These are phyloP conservation scores for Neurospora sp. DNA, from an alignment of 495 filamentous ascomycete species.

Conservation along the genomic window DNA sequence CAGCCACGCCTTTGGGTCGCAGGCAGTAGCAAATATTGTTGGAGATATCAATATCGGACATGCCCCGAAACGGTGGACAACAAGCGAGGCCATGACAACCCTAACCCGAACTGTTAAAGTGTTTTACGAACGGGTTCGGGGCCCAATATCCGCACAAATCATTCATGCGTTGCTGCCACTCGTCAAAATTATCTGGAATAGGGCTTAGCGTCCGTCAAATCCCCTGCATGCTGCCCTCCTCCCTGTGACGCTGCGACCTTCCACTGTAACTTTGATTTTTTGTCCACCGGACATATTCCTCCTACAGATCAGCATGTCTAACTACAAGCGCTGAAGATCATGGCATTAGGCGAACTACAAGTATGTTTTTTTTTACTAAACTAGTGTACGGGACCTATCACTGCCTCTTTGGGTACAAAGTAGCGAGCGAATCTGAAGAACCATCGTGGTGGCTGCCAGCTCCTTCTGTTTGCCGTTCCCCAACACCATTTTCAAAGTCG, in stretches of 20 bases:
- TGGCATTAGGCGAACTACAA: neutral
- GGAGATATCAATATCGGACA: neutral
- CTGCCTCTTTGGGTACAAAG: neutral
- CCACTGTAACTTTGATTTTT: neutral
- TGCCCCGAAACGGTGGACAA: neutral
- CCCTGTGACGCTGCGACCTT: neutral
- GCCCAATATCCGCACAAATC: neutral
- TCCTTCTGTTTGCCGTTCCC: neutral
- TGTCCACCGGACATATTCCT: neutral
- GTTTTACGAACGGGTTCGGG: neutral
- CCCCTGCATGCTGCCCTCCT: neutral
- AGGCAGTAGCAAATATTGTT: neutral
- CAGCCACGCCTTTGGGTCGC: neutral
- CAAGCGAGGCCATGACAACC: neutral
- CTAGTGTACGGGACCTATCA: too few species aligned
- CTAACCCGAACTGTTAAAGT: too few species aligned
- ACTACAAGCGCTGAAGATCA: neutral
- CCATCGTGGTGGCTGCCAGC: neutral
- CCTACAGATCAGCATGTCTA: neutral
- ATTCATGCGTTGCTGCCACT: constrained; percentile 6
- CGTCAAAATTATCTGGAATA: constrained; percentile 37
- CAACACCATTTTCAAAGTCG: neutral
- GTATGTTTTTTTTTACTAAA: too few species aligned
- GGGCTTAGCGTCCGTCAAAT: constrained; percentile 29
- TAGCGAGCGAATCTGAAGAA: neutral